A percentile compares a stretch with the other conserved stretches of the same genome.
Evolutionary conservation across 148 eudicot genomes (phyloP).

Genomic region (Pouteria glomerata): DNA sequence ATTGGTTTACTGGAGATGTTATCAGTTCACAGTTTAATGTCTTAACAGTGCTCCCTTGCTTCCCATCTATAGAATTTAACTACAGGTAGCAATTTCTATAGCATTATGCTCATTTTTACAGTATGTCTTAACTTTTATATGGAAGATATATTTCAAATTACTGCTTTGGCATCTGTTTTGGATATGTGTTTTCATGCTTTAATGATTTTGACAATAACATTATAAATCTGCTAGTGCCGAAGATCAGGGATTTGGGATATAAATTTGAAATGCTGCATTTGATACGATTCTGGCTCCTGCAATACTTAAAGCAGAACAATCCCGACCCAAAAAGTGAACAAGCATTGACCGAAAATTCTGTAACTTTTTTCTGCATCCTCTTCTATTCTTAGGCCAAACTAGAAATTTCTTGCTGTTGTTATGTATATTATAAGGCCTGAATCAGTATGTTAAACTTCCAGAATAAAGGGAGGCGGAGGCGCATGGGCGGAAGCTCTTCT

Average conservation of each 20-base stretch:
- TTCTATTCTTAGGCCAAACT: not conserved
- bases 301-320: not conserved
- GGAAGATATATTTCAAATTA: not conserved
- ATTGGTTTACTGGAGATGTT: constrained; percentile 1
- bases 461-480: no score
- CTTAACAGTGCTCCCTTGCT: not conserved
- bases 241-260: not conserved
- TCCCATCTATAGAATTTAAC: not conserved
- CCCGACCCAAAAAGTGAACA: no score
- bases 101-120: not conserved
- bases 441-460: no score
- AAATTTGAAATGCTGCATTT: not conserved
- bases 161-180: not conserved
- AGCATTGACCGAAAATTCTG: not conserved
- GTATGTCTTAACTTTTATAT: not conserved
- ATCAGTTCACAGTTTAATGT: not conserved
- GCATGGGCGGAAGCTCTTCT: no score
- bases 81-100: not conserved
- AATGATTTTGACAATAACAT: not conserved
- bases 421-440: not conserved
- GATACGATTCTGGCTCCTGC: not conserved
- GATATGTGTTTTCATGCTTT: not conserved
- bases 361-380: not conserved
- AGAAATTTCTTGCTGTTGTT: not conserved
- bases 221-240: not conserved